Evolutionary conservation across 2,329 filamentous ascomycete genomes (phyloP), one percentile per base, ranked within the genome.

Genomic region (Hymenoscyphus repandus): DNA sequence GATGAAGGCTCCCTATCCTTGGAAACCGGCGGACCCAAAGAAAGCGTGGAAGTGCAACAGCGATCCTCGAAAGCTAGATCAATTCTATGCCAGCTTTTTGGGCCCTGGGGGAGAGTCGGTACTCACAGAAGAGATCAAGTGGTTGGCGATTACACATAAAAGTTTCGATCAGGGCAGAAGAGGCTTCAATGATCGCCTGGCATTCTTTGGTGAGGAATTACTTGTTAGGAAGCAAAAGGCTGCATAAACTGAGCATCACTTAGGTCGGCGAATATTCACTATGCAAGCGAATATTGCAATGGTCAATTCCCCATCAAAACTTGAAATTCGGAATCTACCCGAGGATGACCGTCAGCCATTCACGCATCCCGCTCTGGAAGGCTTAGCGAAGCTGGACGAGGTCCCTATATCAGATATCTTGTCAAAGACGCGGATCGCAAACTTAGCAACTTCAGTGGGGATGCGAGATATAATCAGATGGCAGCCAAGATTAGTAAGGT

Each of bases 131-230:
- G 92, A 99, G 72, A 77, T 93, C 55, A 97, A 96, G 73, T 99
- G 93, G 93, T 74, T 97, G 64, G 91, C 91, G 30, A 82, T 99
- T 50, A 99, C 93, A 58, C 93, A 97, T 70, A 97, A 97, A 80
- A 96, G 90, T 71, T 97, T 96, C 66, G 92, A 99, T 67, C 90
- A 97, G 66, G 93, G 91, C 47, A 78, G 90, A 64, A 85, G 91
- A 75, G 92, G 92, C 1, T 96, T 92, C 73, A 99, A 99, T 68
- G 92, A 96, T 64, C 82, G 89, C 56, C 74, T 99, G 69, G 88
- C 90, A n/a, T 90, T 88, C 65, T 74, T 95, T 48, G 92, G 90
- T 95, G 79, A 52, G 74, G 64, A 17, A 36, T 18, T 49, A 27
- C 18, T 27, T 12, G 13, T 18, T 30, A 11, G 13, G 17, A 22